A percentile compares a stretch with the other conserved stretches of the same genome.
phyloP scores from a whole-genome alignment of 768 basidiomycete species.

The Sarcomyxa edulis region DNA sequence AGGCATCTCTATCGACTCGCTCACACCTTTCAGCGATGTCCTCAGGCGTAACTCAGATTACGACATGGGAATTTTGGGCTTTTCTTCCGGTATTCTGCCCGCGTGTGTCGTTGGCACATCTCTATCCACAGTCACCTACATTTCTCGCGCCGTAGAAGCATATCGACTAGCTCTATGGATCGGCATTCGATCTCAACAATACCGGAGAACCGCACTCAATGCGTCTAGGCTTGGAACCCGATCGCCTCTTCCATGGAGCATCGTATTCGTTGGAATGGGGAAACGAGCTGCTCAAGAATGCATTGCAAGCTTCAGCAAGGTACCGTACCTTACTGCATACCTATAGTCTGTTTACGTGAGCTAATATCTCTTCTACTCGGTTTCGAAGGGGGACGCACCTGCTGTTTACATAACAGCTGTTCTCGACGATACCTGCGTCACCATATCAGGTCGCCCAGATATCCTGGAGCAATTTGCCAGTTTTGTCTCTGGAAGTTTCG shows the following conservation, averaged over 20 bases:
- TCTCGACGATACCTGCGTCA: constrained; percentile 40
- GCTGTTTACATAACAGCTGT: constrained; percentile 46
- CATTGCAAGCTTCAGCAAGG: constrained; percentile 9
- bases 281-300: constrained; percentile 15
- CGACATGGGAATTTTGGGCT: constrained; percentile 32
- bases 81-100: constrained; percentile 40
- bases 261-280: constrained; percentile 30
- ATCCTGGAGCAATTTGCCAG: constrained; percentile 36
- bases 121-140: constrained; percentile 21
- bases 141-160: constrained; percentile 28
- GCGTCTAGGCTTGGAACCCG: constrained; percentile 5
- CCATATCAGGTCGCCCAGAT: constrained; percentile 56
- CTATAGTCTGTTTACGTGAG: constrained; percentile 13
- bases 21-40: constrained; percentile 20
- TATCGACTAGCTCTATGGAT: constrained; percentile 40
- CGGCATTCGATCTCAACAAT: constrained; percentile 31
- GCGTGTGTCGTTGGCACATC: constrained; percentile 39
- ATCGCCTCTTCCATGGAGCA: constrained; percentile 37
- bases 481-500: constrained; percentile 26
- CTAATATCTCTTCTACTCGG: constrained; percentile 11
- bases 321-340: constrained; percentile 2
- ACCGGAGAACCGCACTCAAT: constrained; percentile 15
- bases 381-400: constrained; percentile 5
- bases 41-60: constrained; percentile 28
- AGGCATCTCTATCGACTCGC: constrained; percentile 5